phyloP scores from a whole-genome alignment of 345 rosid genomes.

The Citrus hindsii region DNA sequence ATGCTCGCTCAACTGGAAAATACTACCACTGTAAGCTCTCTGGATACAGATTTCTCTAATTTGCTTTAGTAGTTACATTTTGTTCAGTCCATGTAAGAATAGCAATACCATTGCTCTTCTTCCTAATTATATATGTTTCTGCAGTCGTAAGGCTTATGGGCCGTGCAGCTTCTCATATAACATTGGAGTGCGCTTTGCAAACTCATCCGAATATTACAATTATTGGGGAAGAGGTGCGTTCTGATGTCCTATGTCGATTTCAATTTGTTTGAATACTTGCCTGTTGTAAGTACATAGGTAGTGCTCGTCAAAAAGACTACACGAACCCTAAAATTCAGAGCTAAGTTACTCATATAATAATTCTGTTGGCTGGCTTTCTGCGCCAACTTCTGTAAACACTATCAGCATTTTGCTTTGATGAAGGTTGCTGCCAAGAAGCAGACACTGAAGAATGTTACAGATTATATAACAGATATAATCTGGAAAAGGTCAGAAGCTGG shows the following conservation, averaged over 20 bases:
- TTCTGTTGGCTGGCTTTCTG: not conserved
- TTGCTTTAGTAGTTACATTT: not conserved
- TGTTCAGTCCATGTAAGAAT: not conserved
- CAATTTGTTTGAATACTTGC: not conserved
- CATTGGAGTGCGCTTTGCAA: constrained; percentile 46
- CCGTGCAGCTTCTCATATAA: constrained; percentile 48
- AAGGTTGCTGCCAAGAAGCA: constrained; percentile 42
- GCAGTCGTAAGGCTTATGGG: constrained; percentile 47
- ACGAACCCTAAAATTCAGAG: not conserved
- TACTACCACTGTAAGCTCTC: constrained; percentile 39
- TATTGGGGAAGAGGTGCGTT: constrained; percentile 44
- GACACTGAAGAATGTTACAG: constrained; percentile 40
- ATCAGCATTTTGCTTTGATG: not conserved
- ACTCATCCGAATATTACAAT: constrained; percentile 44
- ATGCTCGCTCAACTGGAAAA: constrained; percentile 50
- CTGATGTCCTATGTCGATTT: not conserved
- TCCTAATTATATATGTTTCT: not conserved
- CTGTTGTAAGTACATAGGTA: not conserved
- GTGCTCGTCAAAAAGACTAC: not conserved
- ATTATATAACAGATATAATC: constrained; percentile 32
- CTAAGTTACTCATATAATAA: not conserved
- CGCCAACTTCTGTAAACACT: not conserved
- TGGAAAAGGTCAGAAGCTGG: constrained; percentile 36
- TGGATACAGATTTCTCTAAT: not conserved
- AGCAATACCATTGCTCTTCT: not conserved